Evolutionary conservation across 305 asterid species (phyloP).

Genomic region (Nicotiana rustica): DNA sequence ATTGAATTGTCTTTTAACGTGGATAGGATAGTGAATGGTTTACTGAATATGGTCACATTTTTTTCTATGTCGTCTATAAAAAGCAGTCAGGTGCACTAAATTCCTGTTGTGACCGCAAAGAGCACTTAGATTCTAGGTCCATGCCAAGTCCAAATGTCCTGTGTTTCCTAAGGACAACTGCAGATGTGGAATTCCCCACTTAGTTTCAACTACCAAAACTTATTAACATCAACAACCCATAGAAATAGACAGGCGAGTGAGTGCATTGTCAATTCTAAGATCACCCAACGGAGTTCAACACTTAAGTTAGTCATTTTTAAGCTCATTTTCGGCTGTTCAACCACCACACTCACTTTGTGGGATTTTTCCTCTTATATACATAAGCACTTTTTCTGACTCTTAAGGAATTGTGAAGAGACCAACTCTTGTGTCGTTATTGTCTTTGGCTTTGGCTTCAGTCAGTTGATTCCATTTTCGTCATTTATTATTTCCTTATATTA

Average conservation of each 20-base stretch:
- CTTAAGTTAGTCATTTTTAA: neutral
- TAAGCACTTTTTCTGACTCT: no score
- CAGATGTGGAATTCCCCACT: conserved; percentile 7
- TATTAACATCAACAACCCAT: neutral
- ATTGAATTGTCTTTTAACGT: no score
- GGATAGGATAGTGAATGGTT: neutral
- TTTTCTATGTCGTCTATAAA: neutral
- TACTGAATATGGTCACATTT: neutral
- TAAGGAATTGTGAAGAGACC: no score
- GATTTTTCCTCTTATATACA: neutral
- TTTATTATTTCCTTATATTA: no score
- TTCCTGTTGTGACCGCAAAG: no score
- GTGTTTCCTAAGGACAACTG: neutral
- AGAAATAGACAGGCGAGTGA: neutral
- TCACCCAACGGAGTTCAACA: neutral
- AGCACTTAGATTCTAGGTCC: conserved; percentile 6
- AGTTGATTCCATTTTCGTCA: no score
- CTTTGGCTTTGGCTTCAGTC: no score
- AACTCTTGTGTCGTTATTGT: no score
- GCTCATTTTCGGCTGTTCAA: neutral
- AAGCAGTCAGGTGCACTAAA: no score
- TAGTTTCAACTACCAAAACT: neutral
- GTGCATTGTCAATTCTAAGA: neutral
- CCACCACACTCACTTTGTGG: conserved; percentile 32
- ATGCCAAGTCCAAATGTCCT: neutral